phyloP scores from a whole-genome alignment of 805 yeast genomes.

The Teunomyces stri region DNA sequence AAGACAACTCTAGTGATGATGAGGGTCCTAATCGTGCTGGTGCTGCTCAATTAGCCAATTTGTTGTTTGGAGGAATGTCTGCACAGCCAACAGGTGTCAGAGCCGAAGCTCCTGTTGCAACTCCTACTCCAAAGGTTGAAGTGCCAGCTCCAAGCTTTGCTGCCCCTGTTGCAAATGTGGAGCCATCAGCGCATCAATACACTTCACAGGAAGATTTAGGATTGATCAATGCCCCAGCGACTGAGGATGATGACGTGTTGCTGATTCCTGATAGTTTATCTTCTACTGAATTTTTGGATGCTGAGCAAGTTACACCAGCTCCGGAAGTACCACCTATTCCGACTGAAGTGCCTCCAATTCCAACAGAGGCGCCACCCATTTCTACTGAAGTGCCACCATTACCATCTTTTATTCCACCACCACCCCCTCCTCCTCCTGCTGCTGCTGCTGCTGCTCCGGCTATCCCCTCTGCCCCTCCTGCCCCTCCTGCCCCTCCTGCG shows the following conservation, averaged over 20 bases:
- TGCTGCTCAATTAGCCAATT: slow-evolving; percentile 55
- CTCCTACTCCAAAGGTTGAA: slow-evolving; percentile 8
- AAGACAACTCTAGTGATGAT: slow-evolving; percentile 45
- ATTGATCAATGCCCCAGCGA: slow-evolving; percentile 2
- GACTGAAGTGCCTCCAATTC: slow-evolving; percentile 22
- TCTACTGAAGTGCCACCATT: slow-evolving; percentile 31
- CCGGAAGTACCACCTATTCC: slow-evolving; percentile 24
- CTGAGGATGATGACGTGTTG: slow-evolving; percentile 10
- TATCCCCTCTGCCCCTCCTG: no score
- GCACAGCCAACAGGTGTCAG: slow-evolving; percentile 26
- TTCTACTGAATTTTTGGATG: slow-evolving; percentile 5
- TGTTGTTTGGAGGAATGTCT: slow-evolving; percentile 51
- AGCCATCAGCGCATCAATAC: neutral
- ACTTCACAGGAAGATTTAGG: neutral
- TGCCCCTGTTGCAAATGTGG: neutral
- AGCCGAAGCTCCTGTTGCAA: neutral
- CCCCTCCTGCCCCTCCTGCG: slow-evolving; percentile 19
- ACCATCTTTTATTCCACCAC: slow-evolving; percentile 25
- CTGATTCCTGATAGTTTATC: slow-evolving; percentile 8
- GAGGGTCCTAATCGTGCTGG: slow-evolving; percentile 49
- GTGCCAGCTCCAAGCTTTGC: neutral
- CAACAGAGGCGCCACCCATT: slow-evolving; percentile 21
- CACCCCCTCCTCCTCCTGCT: slow-evolving; percentile 44
- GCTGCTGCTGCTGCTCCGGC: no score
- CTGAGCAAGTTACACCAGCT: slow-evolving; percentile 8